Base-by-base conservation (phyloP, 2,329 filamentous ascomycete genomes). In the Neofusicoccum sp. region DNA sequence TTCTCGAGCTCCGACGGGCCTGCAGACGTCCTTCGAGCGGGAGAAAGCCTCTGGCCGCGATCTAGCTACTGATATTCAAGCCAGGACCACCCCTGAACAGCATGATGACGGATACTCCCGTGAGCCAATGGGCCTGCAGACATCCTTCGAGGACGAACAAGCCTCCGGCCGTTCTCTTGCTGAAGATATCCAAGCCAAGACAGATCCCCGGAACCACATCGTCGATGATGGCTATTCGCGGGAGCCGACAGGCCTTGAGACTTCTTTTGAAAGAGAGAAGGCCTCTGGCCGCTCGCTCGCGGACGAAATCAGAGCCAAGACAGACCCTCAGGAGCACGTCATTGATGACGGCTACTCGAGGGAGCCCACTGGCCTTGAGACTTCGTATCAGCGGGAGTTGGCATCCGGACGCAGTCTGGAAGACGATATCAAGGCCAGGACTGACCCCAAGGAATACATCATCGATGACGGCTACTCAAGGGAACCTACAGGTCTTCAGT, bases 281-380 rank as follows among this genome's bases (percentile, higher is more conserved):
- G 48, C 47, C 30, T 61, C 48, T 14, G 58, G 58, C 7, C 24
- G 33, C 24, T 51, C 45, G 6, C 47, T 61, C n/a, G 58, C 47
- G n/a, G 58, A 61, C 16, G 58, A 61, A 14, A 45, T 61, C 48
- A 31, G 30, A 9, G 48, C 38, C 26, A 60, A 26, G 26, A 41
- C 44, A 2, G 28, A 51, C 7, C 57, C 57, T 2, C 24, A 49
- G 44, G 30, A 40, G 9, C 28, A 51, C 24, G 24, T 49, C 33
- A 16, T 34, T 26, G 57, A 60, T 26, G 57, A 60, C 30, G 57
- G 57, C 9, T 60, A 60, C 33, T 61, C 58, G 24, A 38, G 40
- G 40, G 38, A 38, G 33, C 62, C 66, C 3, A 56, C 61, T n/a
- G 64, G 65, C 12, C 36, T 67, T 14, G 57, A 66, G 62, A 66